Percentiles rank a stretch among this genome's conserved stretches.
These are phyloP conservation scores for Hygrophorus pudorinus DNA, from an alignment of 768 basidiomycete species.

Conservation along the genomic window DNA sequence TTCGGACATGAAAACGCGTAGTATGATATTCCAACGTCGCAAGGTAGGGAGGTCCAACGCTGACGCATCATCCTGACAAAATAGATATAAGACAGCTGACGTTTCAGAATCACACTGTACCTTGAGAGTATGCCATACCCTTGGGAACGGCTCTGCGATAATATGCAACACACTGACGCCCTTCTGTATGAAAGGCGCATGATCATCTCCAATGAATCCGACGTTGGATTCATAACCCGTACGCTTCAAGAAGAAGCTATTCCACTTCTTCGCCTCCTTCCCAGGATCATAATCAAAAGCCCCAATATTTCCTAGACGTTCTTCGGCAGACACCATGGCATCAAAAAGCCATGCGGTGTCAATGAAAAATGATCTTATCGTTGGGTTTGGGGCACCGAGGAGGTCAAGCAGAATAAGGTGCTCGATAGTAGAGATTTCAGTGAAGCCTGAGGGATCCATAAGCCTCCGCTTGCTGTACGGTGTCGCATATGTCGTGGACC, in stretches of 20 bases:
- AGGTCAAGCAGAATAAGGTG: conserved; percentile 91
- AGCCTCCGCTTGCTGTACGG: conserved; percentile 52
- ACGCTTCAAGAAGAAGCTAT: conserved; percentile 61
- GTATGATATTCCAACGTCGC: conserved; percentile 80
- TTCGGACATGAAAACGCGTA: conserved; percentile 83
- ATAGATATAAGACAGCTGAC: neutral
- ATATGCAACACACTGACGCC: conserved; percentile 89
- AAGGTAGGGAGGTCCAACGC: conserved; percentile 80
- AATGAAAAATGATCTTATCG: conserved; percentile 70
- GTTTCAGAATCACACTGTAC: conserved; percentile 32
- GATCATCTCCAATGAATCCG: conserved; percentile 83
- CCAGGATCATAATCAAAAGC: conserved; percentile 39
- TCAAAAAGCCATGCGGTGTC: conserved; percentile 94
- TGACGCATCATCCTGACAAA: conserved; percentile 73
- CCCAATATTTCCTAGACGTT: conserved; percentile 54
- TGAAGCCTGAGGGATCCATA: conserved; percentile 29
- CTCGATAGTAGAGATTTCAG: conserved; percentile 70
- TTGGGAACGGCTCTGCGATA: conserved; percentile 83
- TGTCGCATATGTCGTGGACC: conserved; percentile 60
- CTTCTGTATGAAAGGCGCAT: conserved; percentile 73
- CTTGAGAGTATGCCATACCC: conserved; percentile 75
- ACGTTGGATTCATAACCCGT: conserved; percentile 24
- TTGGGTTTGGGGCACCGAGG: conserved; percentile 68
- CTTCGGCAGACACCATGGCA: conserved; percentile 61
- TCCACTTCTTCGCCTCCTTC: conserved; percentile 41